Base-by-base conservation (phyloP, 148 eudicot species). In the Fagopyrum tataricum region DNA sequence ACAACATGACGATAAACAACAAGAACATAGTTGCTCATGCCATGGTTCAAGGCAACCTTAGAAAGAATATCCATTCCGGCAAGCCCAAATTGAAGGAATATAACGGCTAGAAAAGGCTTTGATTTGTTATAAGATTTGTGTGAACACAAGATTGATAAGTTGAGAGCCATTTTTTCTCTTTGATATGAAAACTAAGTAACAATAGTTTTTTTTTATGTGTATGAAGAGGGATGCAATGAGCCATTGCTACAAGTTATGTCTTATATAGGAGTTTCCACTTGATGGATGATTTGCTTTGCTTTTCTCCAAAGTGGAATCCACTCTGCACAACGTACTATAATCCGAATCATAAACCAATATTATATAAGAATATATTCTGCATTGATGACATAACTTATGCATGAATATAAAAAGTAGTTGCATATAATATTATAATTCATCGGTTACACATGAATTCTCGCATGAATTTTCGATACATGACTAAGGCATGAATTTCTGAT, bases 1-100 rank as follows among this genome's bases (percentile, higher is more conserved):
- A 89, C 80, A 12, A 87, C 98, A 62, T 94, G 98, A n/a, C 98
- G 97, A 26, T 94, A 94, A 4, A 91, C 98, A 46, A 89, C 97
- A 6, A 89, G 94, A 2, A 94, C 97, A 49, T 94, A 94, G 74
- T 91, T 89, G 82, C 93, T 94, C 97, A 94, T 91, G 17, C 98
- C 98, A 68, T 79, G 80, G 64, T 89, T 91, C 49, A 94, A 77
- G 59, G 98, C 97, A 14, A 85, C 84, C 78, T 94, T 94, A 7
- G 98, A 86, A 52, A 94, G 83, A 47, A 94, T 82, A 68, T 89
- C 97, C 98, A 94, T 91, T 21, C 98, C 98, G 6, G 97, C 92
- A 17, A 86, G 73, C 26, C 98, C 98, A 31, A 88, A 80, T 75
- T 94, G 98, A 73, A 91, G 82, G 78, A 89, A 85, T 13, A 91